Conservation (phyloP, 148 eudicot species). For the Simmondsia chinensis region DNA sequence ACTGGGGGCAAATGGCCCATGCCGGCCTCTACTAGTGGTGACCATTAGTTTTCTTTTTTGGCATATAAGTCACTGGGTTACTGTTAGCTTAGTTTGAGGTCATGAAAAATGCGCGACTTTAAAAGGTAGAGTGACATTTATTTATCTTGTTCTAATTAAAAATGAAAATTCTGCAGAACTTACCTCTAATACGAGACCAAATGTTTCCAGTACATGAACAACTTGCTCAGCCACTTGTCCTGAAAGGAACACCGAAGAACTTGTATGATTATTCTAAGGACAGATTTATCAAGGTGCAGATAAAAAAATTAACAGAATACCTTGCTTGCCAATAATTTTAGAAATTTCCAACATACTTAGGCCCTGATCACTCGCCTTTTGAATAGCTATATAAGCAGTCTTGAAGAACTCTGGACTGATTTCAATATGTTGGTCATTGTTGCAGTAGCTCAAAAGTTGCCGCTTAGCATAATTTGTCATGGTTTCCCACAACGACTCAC, state of each 20-base stretch:
- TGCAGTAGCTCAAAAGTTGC: constrained; percentile 20
- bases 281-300: neutral
- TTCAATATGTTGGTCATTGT: constrained; percentile 13
- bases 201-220: constrained; percentile 65
- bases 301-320: constrained; percentile 19
- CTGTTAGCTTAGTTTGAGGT: too few species aligned
- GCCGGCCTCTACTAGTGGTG: too few species aligned
- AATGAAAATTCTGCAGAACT: constrained; percentile 8
- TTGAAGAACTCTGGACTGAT: constrained; percentile 44
- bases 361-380: constrained; percentile 92
- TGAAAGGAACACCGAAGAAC: constrained; percentile 18
- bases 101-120: too few species aligned
- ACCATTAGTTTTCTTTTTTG: too few species aligned
- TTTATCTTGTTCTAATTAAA: too few species aligned
- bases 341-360: constrained; percentile 61
- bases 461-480: constrained; percentile 45
- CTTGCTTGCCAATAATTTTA: constrained; percentile 36
- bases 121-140: too few species aligned
- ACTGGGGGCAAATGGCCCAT: too few species aligned
- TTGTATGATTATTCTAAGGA: constrained; percentile 3
- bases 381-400: constrained; percentile 44
- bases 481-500: constrained; percentile 70
- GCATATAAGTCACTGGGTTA: too few species aligned
- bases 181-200: constrained; percentile 81
- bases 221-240: constrained; percentile 45